Evolutionary conservation across 192 early-diverging fungal species (phyloP), one percentile per base, ranked within the genome.

Genomic region (Geranomyces variabilis): DNA sequence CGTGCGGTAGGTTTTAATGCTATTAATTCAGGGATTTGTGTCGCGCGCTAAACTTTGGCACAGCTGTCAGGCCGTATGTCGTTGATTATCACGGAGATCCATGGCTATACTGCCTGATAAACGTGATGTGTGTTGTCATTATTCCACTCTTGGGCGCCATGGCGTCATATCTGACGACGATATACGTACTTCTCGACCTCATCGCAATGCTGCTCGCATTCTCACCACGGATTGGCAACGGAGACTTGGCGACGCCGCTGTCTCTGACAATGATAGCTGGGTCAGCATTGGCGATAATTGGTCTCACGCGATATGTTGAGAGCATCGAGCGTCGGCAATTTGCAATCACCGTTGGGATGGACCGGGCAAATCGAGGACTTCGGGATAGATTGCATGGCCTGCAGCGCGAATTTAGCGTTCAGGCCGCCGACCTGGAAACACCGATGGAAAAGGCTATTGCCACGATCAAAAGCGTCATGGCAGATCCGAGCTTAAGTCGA

Each of bases 381-480:
- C 33, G 47, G 21, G 47, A 63, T n/a, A 62, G 71, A 45, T 36
- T 80, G 15, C 61, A 56, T 9, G 78, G 75, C 10, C 55, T 80
- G 44, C 68, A 80, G 48, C 28, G 49, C 26, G 22, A 71, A n/a
- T 74, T 72, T 51, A 55, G 46, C 14, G 26, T 43, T 13, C 66
- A 67, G 34, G 67, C 75, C 17, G 79, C 74, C 17, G 79, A 80
- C 66, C 34, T 80, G 21, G 79, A 80, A 15, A 81, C 71, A 5
- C 79, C 79, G 49, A 46, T 80, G 7, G 79, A 80, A 68, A 80
- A 80, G 48, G 73, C 73, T 6, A 79, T 80, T 29, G 34, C 57
- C 26, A 51, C 57, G 0, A 34, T 76, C 30, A 80, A 80, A 45
- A 44, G 53, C 21, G 45, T 79, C 22, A 71, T 80, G 77, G 68